Evolutionary conservation across 2,329 filamentous ascomycete species (phyloP).

Genomic region (Exophiala xenobiotica): DNA sequence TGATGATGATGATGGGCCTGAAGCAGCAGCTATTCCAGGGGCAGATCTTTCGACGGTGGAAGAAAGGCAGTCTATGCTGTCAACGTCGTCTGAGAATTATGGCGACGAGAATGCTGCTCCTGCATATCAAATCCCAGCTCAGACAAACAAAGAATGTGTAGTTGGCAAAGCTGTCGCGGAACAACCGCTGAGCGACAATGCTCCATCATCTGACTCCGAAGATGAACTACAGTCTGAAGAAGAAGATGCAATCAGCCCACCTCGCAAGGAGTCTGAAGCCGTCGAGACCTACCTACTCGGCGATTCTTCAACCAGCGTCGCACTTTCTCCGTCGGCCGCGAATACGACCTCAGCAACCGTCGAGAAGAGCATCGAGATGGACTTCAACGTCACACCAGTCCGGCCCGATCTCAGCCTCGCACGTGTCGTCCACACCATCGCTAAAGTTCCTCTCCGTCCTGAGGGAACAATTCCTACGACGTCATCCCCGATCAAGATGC

Average conservation of each 20-base stretch:
- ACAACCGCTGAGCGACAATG: not conserved
- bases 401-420: constrained; percentile 47
- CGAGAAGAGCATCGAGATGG: constrained; percentile 12
- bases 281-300: not conserved
- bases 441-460: constrained; percentile 72
- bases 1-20: constrained; percentile 35
- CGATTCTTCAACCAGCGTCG: constrained; percentile 9
- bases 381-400: constrained; percentile 52
- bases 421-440: constrained; percentile 63
- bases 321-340: constrained; percentile 3
- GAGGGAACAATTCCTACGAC: constrained; percentile 48
- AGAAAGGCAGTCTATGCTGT: constrained; percentile 35
- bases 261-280: not conserved
- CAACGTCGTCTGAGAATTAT: constrained; percentile 65
- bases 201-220: not conserved
- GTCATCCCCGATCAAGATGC: constrained; percentile 44
- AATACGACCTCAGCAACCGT: not conserved
- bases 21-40: not conserved
- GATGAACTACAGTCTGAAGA: constrained; percentile 4
- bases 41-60: constrained; percentile 9
- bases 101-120: constrained; percentile 61
- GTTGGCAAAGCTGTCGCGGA: not conserved
- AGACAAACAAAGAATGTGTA: constrained; percentile 53
- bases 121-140: constrained; percentile 36
- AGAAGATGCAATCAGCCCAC: constrained; percentile 9